Evolutionary conservation across 78 protist genomes (phyloP).

Genomic region (Creolimax fragrantissima): DNA sequence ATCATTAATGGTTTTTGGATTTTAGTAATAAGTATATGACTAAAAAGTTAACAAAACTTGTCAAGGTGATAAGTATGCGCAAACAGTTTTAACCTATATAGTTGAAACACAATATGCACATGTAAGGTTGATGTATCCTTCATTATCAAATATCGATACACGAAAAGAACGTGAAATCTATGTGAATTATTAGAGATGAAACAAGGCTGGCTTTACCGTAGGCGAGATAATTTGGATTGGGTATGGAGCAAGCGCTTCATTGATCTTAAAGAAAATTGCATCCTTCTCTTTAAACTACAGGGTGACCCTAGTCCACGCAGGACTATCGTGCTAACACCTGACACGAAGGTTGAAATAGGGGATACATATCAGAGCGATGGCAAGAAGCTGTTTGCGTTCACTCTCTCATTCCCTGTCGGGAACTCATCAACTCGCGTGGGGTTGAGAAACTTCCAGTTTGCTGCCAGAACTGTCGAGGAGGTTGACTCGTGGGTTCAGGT

Average conservation of each 20-base stretch:
- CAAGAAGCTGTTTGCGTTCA: neutral
- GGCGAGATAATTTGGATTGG: neutral
- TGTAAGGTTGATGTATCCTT: no score
- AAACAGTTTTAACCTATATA: no score
- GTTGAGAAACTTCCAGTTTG: neutral
- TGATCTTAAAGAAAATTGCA: neutral
- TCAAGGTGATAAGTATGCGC: no score
- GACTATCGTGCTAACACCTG: neutral
- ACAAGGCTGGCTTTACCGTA: neutral
- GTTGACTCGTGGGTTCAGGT: neutral
- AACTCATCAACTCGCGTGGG: neutral
- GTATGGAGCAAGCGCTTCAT: neutral
- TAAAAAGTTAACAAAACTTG: no score
- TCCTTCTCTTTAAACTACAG: neutral
- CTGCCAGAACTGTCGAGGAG: neutral
- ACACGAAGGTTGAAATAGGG: neutral
- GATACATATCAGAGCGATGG: neutral
- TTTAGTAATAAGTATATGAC: no score
- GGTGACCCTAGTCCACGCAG: constrained; percentile 1
- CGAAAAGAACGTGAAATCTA: no score
- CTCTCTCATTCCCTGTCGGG: neutral
- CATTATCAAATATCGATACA: no score
- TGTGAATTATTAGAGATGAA: neutral
- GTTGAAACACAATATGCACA: no score
- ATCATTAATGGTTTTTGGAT: no score